These are phyloP conservation scores for Wolfiporia cocos DNA, from an alignment of 1,284 basidiomycete species.

Conservation along the genomic window DNA sequence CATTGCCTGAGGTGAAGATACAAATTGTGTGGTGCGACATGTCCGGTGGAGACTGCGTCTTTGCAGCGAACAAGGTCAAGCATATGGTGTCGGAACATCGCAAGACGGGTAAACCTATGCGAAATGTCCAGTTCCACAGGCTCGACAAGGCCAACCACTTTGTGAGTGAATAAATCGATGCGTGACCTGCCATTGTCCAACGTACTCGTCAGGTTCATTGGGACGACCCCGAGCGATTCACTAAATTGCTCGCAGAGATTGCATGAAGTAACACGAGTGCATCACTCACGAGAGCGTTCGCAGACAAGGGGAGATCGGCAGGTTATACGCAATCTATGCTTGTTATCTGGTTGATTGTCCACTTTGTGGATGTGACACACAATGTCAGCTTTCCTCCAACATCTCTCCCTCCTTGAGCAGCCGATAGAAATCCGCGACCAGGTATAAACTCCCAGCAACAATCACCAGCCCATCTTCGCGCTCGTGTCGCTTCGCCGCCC, in stretches of 20 bases:
- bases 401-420: too few species aligned
- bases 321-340: too few species aligned
- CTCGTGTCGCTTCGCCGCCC: conserved; percentile 18
- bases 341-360: too few species aligned
- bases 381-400: too few species aligned
- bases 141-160: conserved; percentile 8
- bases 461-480: conserved; percentile 45
- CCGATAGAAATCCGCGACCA: conserved; percentile 86
- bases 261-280: too few species aligned
- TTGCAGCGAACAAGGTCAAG: conserved; percentile 4
- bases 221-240: conserved; percentile 6
- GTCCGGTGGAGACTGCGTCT: conserved; percentile 4
- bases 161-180: conserved; percentile 7
- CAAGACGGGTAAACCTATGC: conserved; percentile 2
- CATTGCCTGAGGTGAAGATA: conserved; percentile 13
- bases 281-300: too few species aligned
- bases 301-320: too few species aligned
- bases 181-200: not conserved
- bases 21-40: conserved; percentile 9
- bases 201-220: conserved; percentile 6
- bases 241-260: not conserved
- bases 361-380: too few species aligned
- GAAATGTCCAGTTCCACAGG: conserved; percentile 8
- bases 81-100: conserved; percentile 2
- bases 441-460: conserved; percentile 86